A percentile compares a stretch with the other conserved stretches of the same genome.
These are phyloP conservation scores for Candida smagusa DNA, from an alignment of 1,139 yeast species.

Conservation along the genomic window DNA sequence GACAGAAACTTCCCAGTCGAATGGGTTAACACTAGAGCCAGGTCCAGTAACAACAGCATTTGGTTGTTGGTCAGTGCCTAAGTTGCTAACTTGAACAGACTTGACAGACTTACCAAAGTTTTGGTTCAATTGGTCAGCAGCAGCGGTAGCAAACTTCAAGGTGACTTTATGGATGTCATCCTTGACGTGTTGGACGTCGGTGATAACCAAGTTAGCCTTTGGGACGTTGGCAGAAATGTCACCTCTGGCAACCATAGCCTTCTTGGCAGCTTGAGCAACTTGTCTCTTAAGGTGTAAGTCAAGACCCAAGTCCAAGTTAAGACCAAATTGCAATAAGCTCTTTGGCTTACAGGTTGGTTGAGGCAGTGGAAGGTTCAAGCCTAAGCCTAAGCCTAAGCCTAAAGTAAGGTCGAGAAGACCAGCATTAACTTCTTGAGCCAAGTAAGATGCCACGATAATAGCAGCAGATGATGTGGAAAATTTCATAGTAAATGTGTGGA, in stretches of 20 bases:
- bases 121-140: slow-evolving; percentile 11
- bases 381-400: slow-evolving; percentile 8
- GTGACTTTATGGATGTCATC: slow-evolving; percentile 28
- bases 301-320: slow-evolving; percentile 13
- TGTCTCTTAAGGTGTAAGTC: slow-evolving; percentile 11
- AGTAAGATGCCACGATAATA: slow-evolving; percentile 12
- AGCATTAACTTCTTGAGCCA: slow-evolving; percentile 10
- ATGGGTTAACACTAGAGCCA: slow-evolving; percentile 11
- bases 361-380: slow-evolving; percentile 8
- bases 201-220: slow-evolving; percentile 26
- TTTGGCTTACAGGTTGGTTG: slow-evolving; percentile 8
- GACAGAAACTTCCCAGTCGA: slow-evolving; percentile 26
- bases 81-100: slow-evolving; percentile 16
- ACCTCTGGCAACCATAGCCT: slow-evolving; percentile 1
- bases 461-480: slow-evolving; percentile 15
- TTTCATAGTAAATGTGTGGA: slow-evolving; percentile 10
- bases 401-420: slow-evolving; percentile 11
- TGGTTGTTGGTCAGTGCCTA: slow-evolving; percentile 7
- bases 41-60: slow-evolving; percentile 6
- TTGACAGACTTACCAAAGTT: slow-evolving; percentile 6
- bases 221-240: slow-evolving; percentile 16
- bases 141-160: slow-evolving; percentile 16
- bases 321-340: slow-evolving; percentile 12
- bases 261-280: slow-evolving; percentile 2
- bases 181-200: slow-evolving; percentile 22